Conservation (phyloP, 768 basidiomycete species). For the Serendipita sp. region DNA sequence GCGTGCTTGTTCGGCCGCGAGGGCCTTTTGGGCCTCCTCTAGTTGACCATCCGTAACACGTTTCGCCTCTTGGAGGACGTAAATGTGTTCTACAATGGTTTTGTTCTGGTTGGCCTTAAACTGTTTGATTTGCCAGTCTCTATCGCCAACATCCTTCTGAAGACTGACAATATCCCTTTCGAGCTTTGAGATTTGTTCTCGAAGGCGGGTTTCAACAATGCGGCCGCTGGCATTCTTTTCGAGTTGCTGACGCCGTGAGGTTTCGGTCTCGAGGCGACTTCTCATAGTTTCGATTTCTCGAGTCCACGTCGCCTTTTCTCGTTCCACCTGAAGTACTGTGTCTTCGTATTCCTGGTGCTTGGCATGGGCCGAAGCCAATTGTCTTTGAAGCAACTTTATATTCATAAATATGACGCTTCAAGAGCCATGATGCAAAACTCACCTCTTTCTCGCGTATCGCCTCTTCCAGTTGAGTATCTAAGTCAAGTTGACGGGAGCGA, state of each 20-base stretch:
- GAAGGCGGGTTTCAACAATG: slow-evolving; percentile 52
- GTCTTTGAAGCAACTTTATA: slow-evolving; percentile 55
- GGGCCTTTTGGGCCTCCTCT: slow-evolving; percentile 59
- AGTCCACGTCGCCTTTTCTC: slow-evolving; percentile 59
- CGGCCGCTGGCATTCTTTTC: slow-evolving; percentile 48
- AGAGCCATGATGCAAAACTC: slow-evolving; percentile 12
- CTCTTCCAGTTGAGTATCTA: slow-evolving; percentile 47
- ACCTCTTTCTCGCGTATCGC: slow-evolving; percentile 60
- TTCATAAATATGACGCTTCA: not conserved
- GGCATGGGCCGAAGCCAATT: slow-evolving; percentile 51
- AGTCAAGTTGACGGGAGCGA: slow-evolving; percentile 51
- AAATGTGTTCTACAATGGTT: slow-evolving; percentile 96
- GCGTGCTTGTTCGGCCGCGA: slow-evolving; percentile 55
- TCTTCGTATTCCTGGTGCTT: slow-evolving; percentile 84
- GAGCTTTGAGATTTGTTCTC: slow-evolving; percentile 52
- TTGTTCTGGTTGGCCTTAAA: slow-evolving; percentile 82
- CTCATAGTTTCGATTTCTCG: slow-evolving; percentile 54
- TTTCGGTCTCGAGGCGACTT: slow-evolving; percentile 62
- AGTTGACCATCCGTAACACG: slow-evolving; percentile 85
- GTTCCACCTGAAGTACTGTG: slow-evolving; percentile 63
- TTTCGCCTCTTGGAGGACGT: slow-evolving; percentile 92
- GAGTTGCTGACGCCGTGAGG: slow-evolving; percentile 52
- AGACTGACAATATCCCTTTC: slow-evolving; percentile 72
- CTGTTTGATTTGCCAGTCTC: slow-evolving; percentile 77
- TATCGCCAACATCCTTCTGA: slow-evolving; percentile 58